Base-by-base conservation (phyloP, 192 early-diverging fungal species). In the Entrophospora sp. region DNA sequence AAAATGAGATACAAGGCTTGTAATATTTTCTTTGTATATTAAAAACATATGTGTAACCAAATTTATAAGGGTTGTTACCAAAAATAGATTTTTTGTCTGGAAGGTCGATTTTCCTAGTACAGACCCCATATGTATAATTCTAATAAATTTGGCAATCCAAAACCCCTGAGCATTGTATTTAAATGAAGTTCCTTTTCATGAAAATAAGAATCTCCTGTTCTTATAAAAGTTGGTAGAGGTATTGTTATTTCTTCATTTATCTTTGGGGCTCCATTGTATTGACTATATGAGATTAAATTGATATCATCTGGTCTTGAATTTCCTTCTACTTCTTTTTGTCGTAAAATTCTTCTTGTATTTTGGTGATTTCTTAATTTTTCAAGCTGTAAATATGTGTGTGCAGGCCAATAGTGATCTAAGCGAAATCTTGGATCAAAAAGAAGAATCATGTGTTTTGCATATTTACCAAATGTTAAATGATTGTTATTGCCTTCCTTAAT, bases 291-390 rank as follows among this genome's bases (percentile, higher is more conserved):
- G 42, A 61, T 44, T 14, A 61, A 43, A 28, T 61, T 5, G 30
- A 61, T 61, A 18, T 22, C 59, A 31, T 36, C 30, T 27, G 42
- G 40, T 25, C 9, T 2, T 14, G 0, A 9, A 14, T 30, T 25
- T 2, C 3, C 30, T 14, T 18, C 1, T 27, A 5, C 10, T 43
- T 30, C 28, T 0, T 10, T 3, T 42, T 61, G 14, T 2, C 13
- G 3, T 6, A 31, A 43, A 16, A 61, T 25, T 25, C 40, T 0
- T 30, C 28, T 3, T 31, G 38, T 44, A 42, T 44, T 61, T 44
- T 61, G 38, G 43, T 30, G n/a, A 44, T 61, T 61, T 44, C 24
- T 12, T 27, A 61, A 43, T 40, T 61, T 60, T 61, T 61, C 38
- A 28, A 42, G 36, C 42, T 60, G 37, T 5, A 60, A 28, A 42